Conservation (phyloP, 768 basidiomycete genomes). For the Vishniacozyma victoriae region DNA sequence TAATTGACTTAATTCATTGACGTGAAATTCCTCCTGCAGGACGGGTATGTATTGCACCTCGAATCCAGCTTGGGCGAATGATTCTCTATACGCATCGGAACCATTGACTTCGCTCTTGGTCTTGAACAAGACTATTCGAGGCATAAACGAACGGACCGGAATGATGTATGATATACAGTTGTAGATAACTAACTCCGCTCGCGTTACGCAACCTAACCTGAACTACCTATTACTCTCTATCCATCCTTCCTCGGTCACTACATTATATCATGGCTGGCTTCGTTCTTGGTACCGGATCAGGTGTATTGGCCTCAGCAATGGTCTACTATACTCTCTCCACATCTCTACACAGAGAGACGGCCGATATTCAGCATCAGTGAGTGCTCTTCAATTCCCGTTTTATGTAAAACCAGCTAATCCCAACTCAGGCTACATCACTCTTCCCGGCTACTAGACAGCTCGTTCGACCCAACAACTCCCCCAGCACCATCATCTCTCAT, state of each 20-base stretch:
- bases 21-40: slow-evolving; percentile 4
- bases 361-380: slow-evolving; percentile 30
- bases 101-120: neutral
- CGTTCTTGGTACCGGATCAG: slow-evolving; percentile 33
- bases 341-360: slow-evolving; percentile 14
- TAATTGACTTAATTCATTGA: neutral
- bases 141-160: no score
- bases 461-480: slow-evolving; percentile 25
- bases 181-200: no score
- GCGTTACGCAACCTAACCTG: no score
- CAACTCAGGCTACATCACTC: slow-evolving; percentile 20
- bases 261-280: slow-evolving; percentile 42
- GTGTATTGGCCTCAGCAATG: slow-evolving; percentile 29
- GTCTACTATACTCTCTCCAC: slow-evolving; percentile 40
- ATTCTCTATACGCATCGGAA: slow-evolving; percentile 1
- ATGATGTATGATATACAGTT: no score
- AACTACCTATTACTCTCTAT: no score
- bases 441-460: slow-evolving; percentile 19
- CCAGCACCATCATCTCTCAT: slow-evolving; percentile 23
- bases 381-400: slow-evolving; percentile 6
- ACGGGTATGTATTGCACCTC: slow-evolving; percentile 4
- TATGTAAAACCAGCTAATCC: neutral
- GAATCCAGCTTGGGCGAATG: neutral
- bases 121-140: slow-evolving; percentile 8
- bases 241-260: no score